Evolutionary conservation across 768 basidiomycete species (phyloP).

Genomic region (Macrolepiota dolichaula): DNA sequence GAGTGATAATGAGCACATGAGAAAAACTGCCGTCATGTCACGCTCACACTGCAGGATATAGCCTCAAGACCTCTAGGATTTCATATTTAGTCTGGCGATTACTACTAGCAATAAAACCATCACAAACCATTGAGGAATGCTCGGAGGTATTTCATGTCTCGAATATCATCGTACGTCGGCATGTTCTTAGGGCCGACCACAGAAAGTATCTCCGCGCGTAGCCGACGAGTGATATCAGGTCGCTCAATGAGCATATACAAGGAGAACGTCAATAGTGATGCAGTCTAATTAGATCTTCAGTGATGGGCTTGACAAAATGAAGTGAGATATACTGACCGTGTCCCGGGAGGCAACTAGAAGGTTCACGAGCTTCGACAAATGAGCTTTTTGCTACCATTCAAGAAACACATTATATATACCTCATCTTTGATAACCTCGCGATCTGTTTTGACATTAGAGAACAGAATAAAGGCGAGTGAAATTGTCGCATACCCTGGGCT

Average conservation of each 20-base stretch:
- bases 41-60: conserved; percentile 17
- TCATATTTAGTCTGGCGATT: background rate
- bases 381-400: background rate
- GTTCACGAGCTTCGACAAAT: conserved; percentile 29
- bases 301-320: background rate
- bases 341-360: conserved; percentile 57
- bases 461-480: background rate
- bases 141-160: conserved; percentile 32
- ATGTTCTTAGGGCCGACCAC: conserved; percentile 28
- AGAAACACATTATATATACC: background rate
- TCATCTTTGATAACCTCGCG: conserved; percentile 39
- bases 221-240: conserved; percentile 28
- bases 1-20: background rate
- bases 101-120: background rate
- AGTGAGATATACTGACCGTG: conserved; percentile 32
- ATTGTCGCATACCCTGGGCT: conserved; percentile 39
- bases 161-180: conserved; percentile 40
- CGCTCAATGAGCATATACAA: conserved; percentile 38
- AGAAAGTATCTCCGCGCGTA: conserved; percentile 34
- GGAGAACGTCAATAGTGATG: conserved; percentile 36
- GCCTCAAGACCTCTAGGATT: conserved; percentile 11
- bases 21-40: background rate
- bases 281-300: conserved; percentile 24
- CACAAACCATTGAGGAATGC: conserved; percentile 23
- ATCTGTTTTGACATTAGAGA: conserved; percentile 15